Evolutionary conservation across 345 rosid species (phyloP).

Genomic region (Excoecaria agallocha): DNA sequence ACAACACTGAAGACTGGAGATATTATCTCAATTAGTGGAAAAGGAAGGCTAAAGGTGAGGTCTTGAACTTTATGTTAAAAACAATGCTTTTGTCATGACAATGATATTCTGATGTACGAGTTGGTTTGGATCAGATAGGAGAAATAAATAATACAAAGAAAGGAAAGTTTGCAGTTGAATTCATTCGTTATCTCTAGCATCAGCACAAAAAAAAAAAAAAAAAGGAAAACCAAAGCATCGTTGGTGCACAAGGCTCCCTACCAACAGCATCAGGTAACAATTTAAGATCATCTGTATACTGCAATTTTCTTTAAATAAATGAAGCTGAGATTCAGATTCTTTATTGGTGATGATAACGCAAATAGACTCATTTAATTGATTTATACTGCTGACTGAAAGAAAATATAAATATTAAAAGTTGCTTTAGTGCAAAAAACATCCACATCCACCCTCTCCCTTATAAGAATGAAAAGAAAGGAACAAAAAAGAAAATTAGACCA

Average conservation of each 20-base stretch:
- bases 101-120: conserved; percentile 6
- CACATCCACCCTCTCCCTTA: neutral
- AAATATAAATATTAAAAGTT: neutral
- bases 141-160: conserved; percentile 72
- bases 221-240: too few relatives aligned
- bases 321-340: too few relatives aligned
- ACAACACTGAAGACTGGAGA: conserved; percentile 70
- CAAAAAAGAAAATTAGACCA: neutral
- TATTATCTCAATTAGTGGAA: conserved; percentile 78
- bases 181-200: conserved; percentile 49
- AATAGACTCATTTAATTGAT: neutral
- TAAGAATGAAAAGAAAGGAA: too few relatives aligned
- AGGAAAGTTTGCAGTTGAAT: conserved; percentile 77
- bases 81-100: neutral
- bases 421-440: neutral
- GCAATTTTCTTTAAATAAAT: neutral
- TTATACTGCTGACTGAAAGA: neutral
- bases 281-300: neutral
- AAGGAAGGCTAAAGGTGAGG: conserved; percentile 81
- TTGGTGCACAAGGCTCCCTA: neutral
- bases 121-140: conserved; percentile 50
- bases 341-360: too few relatives aligned
- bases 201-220: neutral
- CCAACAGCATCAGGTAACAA: neutral
- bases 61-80: neutral